Conservation (phyloP, 1,139 yeast genomes). For the Hyphopichia fennica region DNA sequence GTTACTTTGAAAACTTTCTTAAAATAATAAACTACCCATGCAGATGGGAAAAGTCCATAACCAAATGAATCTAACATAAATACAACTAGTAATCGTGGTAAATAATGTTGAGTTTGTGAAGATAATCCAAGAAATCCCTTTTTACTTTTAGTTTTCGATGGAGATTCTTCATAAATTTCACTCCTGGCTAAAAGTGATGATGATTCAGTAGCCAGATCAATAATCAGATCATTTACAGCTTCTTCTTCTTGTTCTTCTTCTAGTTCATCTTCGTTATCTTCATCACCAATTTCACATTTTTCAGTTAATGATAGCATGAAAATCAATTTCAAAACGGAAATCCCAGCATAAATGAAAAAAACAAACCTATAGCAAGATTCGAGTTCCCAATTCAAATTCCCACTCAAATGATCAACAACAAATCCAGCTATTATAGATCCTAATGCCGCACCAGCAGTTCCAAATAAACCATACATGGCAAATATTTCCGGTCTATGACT, state of each 20-base stretch:
- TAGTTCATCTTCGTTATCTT: conserved; percentile 5
- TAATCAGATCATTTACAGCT: too few relatives aligned
- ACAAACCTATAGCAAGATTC: conserved; percentile 54
- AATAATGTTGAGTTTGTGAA: conserved; percentile 27
- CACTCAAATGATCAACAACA: conserved; percentile 45
- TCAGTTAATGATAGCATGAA: conserved; percentile 55
- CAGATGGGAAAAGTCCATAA: conserved; percentile 81
- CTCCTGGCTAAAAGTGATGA: conserved; percentile 6
- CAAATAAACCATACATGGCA: conserved; percentile 67
- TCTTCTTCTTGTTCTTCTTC: conserved; percentile 10
- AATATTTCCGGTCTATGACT: conserved; percentile 70
- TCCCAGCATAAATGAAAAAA: conserved; percentile 55
- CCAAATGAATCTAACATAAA: conserved; percentile 83
- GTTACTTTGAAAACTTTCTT: conserved; percentile 37
- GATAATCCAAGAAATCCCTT: conserved; percentile 21
- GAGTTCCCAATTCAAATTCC: conserved; percentile 26
- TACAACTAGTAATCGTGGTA: conserved; percentile 46
- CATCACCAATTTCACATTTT: conserved; percentile 48
- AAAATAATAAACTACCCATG: conserved; percentile 87
- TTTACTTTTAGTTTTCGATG: not conserved
- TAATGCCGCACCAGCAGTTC: conserved; percentile 72
- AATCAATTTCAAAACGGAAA: conserved; percentile 57
- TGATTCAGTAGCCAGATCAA: conserved; percentile 6
- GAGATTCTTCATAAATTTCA: conserved; percentile 5
- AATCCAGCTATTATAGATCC: conserved; percentile 73